These are phyloP conservation scores for Hymenotorrendiella dingleyae DNA, from an alignment of 2,329 filamentous ascomycete genomes.

Conservation along the genomic window DNA sequence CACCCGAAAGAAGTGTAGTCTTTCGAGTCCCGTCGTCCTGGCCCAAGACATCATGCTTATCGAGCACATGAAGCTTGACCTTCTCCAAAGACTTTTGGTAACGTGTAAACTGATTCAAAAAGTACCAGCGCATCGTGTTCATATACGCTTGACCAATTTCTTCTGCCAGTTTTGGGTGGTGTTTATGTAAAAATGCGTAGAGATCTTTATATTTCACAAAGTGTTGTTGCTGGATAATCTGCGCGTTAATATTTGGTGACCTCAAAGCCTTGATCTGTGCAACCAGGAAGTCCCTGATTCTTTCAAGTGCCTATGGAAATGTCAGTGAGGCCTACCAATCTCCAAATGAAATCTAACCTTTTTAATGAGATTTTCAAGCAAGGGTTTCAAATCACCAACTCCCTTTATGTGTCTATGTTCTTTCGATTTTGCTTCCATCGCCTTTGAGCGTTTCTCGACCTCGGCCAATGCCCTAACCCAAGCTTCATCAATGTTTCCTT, in stretches of 20 bases:
- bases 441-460: slow-evolving; percentile 69
- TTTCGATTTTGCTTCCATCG: slow-evolving; percentile 62
- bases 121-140: slow-evolving; percentile 99
- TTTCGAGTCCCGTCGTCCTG: slow-evolving; percentile 68
- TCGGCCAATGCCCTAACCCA: slow-evolving; percentile 83
- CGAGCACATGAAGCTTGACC: slow-evolving; percentile 74
- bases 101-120: slow-evolving; percentile 81
- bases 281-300: slow-evolving; percentile 91
- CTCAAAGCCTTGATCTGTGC: slow-evolving; percentile 89
- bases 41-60: slow-evolving; percentile 77
- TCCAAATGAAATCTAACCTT: no score
- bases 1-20: slow-evolving; percentile 49
- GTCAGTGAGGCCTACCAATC: slow-evolving; percentile 16
- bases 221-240: slow-evolving; percentile 91
- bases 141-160: slow-evolving; percentile 92
- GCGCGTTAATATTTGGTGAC: slow-evolving; percentile 93
- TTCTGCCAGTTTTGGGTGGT: slow-evolving; percentile 76
- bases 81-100: slow-evolving; percentile 81
- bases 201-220: slow-evolving; percentile 86
- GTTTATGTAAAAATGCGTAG: slow-evolving; percentile 75
- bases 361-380: slow-evolving; percentile 76
- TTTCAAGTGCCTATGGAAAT: slow-evolving; percentile 65
- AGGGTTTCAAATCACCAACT: slow-evolving; percentile 73
- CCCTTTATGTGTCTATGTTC: slow-evolving; percentile 65
- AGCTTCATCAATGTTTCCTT: slow-evolving; percentile 81